phyloP scores from a whole-genome alignment of 1,284 basidiomycete genomes.

The Sphagnurus paluster region DNA sequence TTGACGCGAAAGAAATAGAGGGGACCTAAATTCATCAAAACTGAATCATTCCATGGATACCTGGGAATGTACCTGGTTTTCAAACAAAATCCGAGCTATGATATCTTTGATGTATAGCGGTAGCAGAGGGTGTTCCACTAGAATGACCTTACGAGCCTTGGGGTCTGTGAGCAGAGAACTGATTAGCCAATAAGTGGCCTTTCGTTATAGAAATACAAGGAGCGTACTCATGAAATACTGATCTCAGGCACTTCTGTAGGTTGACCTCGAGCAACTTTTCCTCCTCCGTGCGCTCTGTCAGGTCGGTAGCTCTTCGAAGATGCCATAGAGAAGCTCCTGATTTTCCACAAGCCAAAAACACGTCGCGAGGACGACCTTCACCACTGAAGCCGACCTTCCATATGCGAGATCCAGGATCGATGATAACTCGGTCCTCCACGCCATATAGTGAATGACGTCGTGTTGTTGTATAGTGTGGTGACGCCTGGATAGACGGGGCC shows the following conservation, averaged over 20 bases:
- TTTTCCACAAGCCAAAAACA: slow-evolving; percentile 56
- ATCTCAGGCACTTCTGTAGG: slow-evolving; percentile 68
- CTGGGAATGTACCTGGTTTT: slow-evolving; percentile 71
- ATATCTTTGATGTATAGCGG: slow-evolving; percentile 87
- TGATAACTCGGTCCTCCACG: slow-evolving; percentile 82
- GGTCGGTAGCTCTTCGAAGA: slow-evolving; percentile 53
- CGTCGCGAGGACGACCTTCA: slow-evolving; percentile 79
- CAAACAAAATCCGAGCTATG: slow-evolving; percentile 85
- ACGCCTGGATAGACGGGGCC: slow-evolving; percentile 57
- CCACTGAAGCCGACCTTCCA: slow-evolving; percentile 93
- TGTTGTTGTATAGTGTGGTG: slow-evolving; percentile 77
- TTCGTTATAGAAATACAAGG: slow-evolving; percentile 11
- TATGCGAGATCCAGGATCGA: slow-evolving; percentile 81
- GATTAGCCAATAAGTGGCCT: slow-evolving; percentile 20
- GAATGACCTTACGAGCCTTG: slow-evolving; percentile 89
- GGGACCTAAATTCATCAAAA: slow-evolving; percentile 61
- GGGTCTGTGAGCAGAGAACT: slow-evolving; percentile 92
- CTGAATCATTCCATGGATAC: neutral
- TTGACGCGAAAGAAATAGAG: slow-evolving; percentile 88
- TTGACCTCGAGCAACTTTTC: slow-evolving; percentile 68
- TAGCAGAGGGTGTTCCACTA: slow-evolving; percentile 88
- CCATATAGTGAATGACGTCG: slow-evolving; percentile 81
- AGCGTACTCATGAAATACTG: slow-evolving; percentile 84
- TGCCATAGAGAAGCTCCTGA: slow-evolving; percentile 57
- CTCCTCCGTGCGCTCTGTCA: slow-evolving; percentile 66